Conservation (phyloP, 352 stramenopile species). For the Blastocystis sp. region DNA sequence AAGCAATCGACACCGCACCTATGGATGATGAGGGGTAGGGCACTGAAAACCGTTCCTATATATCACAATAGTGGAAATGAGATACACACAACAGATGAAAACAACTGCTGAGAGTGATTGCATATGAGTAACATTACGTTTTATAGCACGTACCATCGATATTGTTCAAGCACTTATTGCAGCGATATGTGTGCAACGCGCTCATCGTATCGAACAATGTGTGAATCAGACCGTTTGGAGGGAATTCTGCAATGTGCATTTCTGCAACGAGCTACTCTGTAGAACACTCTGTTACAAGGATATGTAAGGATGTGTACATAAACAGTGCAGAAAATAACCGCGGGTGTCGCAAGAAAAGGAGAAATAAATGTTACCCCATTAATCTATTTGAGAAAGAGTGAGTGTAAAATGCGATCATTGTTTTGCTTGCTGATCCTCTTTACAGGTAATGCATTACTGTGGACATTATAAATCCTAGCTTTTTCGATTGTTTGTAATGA, state of each 20-base stretch:
- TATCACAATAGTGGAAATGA: background rate
- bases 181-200: background rate
- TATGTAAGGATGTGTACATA: too few species aligned
- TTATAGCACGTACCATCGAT: constrained; percentile 60
- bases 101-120: background rate
- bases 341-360: background rate
- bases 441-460: background rate
- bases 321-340: background rate
- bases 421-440: constrained; percentile 31
- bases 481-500: constrained; percentile 36
- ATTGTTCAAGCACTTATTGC: constrained; percentile 39
- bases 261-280: background rate
- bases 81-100: constrained; percentile 56
- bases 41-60: constrained; percentile 3
- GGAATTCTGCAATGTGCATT: background rate
- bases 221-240: background rate
- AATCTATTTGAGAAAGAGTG: background rate
- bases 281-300: too few species aligned
- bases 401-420: background rate
- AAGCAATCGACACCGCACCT: constrained; percentile 48
- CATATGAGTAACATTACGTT: background rate
- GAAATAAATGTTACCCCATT: constrained; percentile 2
- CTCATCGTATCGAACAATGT: background rate
- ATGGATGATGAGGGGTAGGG: background rate
- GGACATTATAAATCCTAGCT: background rate